Base-by-base conservation (phyloP, 805 yeast genomes). In the Blastobotrys parvus region DNA sequence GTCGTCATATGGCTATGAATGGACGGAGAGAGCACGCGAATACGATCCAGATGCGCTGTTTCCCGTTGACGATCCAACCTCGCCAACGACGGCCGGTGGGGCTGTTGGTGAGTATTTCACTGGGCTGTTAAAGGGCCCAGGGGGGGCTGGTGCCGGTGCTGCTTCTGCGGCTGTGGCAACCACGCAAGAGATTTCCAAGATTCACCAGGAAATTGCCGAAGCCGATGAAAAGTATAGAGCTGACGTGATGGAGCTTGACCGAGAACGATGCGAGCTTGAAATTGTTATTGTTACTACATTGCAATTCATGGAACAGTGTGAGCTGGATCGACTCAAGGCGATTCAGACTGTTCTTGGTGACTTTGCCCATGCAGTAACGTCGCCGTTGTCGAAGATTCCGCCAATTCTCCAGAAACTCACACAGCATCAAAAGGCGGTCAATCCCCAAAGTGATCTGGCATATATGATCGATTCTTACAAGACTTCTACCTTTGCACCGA, bases 401-500 rank as follows among this genome's bases (percentile, higher is more conserved):
- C 34, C 18, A 4, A 33, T 43, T 1, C 30, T 45, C 10, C 32
- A 47, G 20, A 31, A 50, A 20, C 30, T 54, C 43, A 25, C 38
- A 8, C 42, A 51, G 15, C 43, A 41, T 32, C 43, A 52, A n/a
- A 80, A 78, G 47, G 67, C 77, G 0, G 75, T 86, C 43, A 72
- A 78, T 44, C 88, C 92, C 0, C 61, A 63, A 4, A 68, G 68
- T 31, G 95, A 86, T 56, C 60, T 87, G 47, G 65, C 72, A 35
- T 70, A 73, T 50, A 61, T 83, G 44, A 68, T 83, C 13, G 77
- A 74, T 31, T 73, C 72, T 50, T 74, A 81, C 55, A 69, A 75
- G 44, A 82, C 89, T 0, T 94, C 95, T 0, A 70, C 72, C 29
- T 83, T 81, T 57, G 70, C 74, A 41, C 95, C 95, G 5, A 74